These are phyloP conservation scores for Coccinonectria pachysandricola DNA, from an alignment of 2,329 filamentous ascomycete genomes.

Conservation along the genomic window DNA sequence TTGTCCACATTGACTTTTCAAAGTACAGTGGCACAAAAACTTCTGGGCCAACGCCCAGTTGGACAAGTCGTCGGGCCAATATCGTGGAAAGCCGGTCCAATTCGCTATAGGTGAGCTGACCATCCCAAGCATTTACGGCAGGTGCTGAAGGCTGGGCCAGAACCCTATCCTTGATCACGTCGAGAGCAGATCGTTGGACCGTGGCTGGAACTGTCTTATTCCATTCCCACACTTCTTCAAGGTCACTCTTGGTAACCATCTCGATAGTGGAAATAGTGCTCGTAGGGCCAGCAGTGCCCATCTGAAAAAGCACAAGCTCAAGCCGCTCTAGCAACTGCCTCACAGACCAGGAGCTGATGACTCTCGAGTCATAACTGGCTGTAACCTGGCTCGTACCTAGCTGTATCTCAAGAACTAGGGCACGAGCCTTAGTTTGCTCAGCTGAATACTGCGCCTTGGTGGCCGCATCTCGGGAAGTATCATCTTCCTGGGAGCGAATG, in stretches of 20 bases:
- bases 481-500: slow-evolving; percentile 1
- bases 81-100: slow-evolving; percentile 1
- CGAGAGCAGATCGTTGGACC: not conserved
- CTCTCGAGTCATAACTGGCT: slow-evolving; percentile 1
- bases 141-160: not conserved
- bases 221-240: slow-evolving; percentile 1
- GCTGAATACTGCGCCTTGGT: too few relatives aligned
- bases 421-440: slow-evolving; percentile 1
- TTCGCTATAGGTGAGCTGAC: slow-evolving; percentile 1
- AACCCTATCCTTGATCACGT: not conserved
- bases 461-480: too few relatives aligned
- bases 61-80: slow-evolving; percentile 4
- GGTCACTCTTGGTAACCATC: not conserved
- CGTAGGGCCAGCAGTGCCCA: not conserved
- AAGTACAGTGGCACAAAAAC: slow-evolving; percentile 4
- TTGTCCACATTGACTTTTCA: slow-evolving; percentile 11
- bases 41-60: slow-evolving; percentile 1
- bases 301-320: not conserved
- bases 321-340: not conserved
- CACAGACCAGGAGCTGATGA: not conserved
- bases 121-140: slow-evolving; percentile 1
- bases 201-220: not conserved
- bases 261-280: not conserved
- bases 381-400: not conserved
- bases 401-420: slow-evolving; percentile 1